phyloP scores from a whole-genome alignment of 306 rosid species.

The Pyrus pyrifolia region DNA sequence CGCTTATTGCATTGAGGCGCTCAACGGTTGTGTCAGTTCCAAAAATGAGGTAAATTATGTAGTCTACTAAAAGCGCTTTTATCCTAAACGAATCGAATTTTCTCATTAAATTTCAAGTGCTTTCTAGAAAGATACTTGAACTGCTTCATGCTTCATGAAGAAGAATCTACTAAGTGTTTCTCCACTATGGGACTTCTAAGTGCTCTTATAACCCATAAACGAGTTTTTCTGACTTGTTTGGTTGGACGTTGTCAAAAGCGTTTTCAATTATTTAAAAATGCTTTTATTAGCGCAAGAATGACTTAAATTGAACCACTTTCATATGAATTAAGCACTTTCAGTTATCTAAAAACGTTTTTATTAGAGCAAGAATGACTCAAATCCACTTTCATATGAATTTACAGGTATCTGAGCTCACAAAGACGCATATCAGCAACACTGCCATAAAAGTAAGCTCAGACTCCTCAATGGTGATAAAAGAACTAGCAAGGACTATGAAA shows the following conservation, averaged over 20 bases:
- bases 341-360: too few species aligned
- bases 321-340: too few species aligned
- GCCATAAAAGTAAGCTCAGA: constrained; percentile 38
- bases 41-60: constrained; percentile 36
- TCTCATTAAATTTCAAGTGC: not conserved
- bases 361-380: not conserved
- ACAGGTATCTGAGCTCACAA: constrained; percentile 45
- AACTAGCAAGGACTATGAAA: constrained; percentile 39
- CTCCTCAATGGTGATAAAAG: constrained; percentile 45
- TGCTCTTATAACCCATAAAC: not conserved
- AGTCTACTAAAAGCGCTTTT: not conserved
- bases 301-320: too few species aligned
- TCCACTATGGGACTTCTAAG: not conserved
- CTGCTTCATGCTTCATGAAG: not conserved
- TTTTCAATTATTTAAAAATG: too few species aligned
- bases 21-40: constrained; percentile 51
- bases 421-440: constrained; percentile 34
- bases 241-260: too few species aligned
- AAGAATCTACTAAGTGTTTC: too few species aligned
- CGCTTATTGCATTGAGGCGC: constrained; percentile 76
- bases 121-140: too few species aligned
- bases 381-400: not conserved
- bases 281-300: too few species aligned
- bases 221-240: too few species aligned
- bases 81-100: too few species aligned